Conservation (phyloP, 1,284 basidiomycete species). For the Stygiomarasmius scandens region DNA sequence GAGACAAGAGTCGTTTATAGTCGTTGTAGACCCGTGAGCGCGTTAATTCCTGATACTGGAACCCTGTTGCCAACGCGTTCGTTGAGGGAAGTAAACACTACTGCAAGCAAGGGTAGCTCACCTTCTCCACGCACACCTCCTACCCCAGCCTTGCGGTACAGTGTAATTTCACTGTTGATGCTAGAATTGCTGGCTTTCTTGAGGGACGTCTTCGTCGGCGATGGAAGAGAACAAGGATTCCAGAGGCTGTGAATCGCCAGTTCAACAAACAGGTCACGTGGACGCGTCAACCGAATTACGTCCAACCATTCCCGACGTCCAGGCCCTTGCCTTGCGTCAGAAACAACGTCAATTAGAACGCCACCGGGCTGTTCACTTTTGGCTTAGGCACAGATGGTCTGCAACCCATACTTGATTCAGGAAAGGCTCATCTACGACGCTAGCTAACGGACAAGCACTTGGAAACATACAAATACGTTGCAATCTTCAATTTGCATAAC, state of each 20-base stretch:
- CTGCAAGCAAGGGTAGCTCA: neutral
- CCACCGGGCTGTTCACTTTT: too few species aligned
- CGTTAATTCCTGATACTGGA: conserved; percentile 17
- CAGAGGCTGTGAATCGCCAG: conserved; percentile 1
- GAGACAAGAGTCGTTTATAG: conserved; percentile 6
- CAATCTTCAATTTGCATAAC: too few species aligned
- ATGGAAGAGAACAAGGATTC: conserved; percentile 16
- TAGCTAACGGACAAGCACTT: too few species aligned
- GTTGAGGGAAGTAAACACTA: neutral
- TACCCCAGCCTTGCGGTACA: conserved; percentile 13
- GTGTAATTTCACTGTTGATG: conserved; percentile 7
- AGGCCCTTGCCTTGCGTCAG: too few species aligned
- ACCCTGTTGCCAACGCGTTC: conserved; percentile 4
- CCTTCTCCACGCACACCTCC: conserved; percentile 15
- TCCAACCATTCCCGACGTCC: too few species aligned
- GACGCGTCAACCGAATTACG: neutral
- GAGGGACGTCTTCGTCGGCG: conserved; percentile 6
- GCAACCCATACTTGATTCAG: too few species aligned
- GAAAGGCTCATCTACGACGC: too few species aligned
- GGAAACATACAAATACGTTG: too few species aligned
- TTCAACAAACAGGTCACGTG: conserved; percentile 14
- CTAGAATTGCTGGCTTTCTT: conserved; percentile 12
- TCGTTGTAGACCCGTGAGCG: conserved; percentile 12
- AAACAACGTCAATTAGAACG: too few species aligned
- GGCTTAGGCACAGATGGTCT: too few species aligned